Conservation (phyloP, 1,284 basidiomycete genomes). For the Papiliotrema flavescens region DNA sequence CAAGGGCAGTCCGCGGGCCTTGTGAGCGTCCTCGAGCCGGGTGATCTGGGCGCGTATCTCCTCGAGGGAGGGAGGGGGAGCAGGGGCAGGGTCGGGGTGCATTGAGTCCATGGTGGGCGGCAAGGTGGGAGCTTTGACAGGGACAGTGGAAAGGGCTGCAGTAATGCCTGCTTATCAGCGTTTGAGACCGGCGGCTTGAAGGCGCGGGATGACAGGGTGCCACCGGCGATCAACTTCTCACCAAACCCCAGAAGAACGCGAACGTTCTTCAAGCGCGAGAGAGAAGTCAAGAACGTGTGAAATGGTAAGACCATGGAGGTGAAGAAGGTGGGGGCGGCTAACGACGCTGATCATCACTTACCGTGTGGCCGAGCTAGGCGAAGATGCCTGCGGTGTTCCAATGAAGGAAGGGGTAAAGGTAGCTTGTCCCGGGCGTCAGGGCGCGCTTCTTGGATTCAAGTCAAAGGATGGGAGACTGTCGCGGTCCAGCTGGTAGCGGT, state of each 20-base stretch:
- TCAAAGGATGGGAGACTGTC: background rate
- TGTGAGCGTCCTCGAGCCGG: slow-evolving; percentile 66
- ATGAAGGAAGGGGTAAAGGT: background rate
- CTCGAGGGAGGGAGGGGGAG: slow-evolving; percentile 36
- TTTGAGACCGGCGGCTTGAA: too few relatives aligned
- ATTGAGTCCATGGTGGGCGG: slow-evolving; percentile 43
- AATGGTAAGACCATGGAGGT: background rate
- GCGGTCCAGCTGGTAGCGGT: background rate
- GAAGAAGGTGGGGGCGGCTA: background rate
- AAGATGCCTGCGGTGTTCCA: too few relatives aligned
- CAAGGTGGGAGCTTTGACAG: background rate
- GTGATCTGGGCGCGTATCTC: slow-evolving; percentile 50
- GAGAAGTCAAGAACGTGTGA: background rate
- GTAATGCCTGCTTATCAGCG: background rate
- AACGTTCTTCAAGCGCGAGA: too few relatives aligned
- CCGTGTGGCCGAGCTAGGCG: too few relatives aligned
- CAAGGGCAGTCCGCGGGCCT: slow-evolving; percentile 63
- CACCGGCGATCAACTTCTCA: too few relatives aligned
- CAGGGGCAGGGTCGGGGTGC: slow-evolving; percentile 46
- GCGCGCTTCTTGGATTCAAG: too few relatives aligned
- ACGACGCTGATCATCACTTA: background rate
- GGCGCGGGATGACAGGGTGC: too few relatives aligned
- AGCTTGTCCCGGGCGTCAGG: too few relatives aligned
- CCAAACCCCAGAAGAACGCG: too few relatives aligned
- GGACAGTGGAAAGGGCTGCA: background rate